Base-by-base conservation (phyloP, 192 early-diverging fungal species). In the Mortierella alpina region DNA sequence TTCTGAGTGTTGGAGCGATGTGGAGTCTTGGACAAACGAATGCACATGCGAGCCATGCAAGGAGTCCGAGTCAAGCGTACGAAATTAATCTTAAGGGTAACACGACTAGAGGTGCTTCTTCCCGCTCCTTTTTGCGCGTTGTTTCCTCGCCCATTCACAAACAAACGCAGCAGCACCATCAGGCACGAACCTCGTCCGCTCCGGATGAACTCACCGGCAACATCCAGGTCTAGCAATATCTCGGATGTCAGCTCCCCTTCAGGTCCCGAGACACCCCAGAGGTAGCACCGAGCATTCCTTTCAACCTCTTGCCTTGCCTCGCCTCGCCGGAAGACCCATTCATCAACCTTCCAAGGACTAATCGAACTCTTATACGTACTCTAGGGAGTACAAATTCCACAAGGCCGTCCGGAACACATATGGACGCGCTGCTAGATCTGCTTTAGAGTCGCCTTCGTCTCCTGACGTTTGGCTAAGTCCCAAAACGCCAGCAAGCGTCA, bases 381-480 rank as follows among this genome's bases (percentile, higher is more conserved):
- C 9, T 72, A 80, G 77, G 7, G 77, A 68, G 18, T 72, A 72
- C 60, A 63, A 72, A 60, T 68, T 59, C n/a, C 77, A 80, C 44
- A 49, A 20, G 39, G 5, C 70, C 4, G 52, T 80, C 46, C 68
- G 42, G 49, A 72, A 68, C 47, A 80, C 77, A 8, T 80, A 80
- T 59, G 77, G 77, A 47, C 70, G 70, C 12, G 48, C 58, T 4
- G 68, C 57, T 8, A 65, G 53, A 15, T n/a, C 56, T 17, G 42
- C 11, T 12, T 44, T 17, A 5, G 70, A 72, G 5, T 44, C 53
- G 14, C 40, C 66, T 15, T 71, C 68, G 5, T 71, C 69, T 0
- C 40, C 66, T 44, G 63, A 60, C 22, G 63, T 69, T 31, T 72
- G 70, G 74, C 23, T 56, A 44, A 70, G 46, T 45, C 6, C 60